phyloP scores from a whole-genome alignment of 2,329 filamentous ascomycete species.

The Lasiodiplodia hormozganensis region DNA sequence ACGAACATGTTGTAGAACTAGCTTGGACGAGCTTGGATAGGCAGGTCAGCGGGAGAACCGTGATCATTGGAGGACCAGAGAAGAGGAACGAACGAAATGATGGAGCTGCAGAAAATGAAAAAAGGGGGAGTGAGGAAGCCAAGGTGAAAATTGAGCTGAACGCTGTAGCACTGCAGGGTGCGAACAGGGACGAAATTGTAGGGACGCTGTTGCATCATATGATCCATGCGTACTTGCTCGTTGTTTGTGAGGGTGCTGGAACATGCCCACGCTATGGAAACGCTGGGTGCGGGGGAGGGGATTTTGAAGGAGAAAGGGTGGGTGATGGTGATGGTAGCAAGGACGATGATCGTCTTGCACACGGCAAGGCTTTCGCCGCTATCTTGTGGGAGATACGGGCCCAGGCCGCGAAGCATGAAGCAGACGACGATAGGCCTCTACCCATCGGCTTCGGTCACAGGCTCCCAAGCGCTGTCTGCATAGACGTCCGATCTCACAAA shows the following conservation, averaged over 20 bases:
- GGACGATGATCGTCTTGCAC: conserved; percentile 38
- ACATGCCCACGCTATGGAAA: conserved; percentile 25
- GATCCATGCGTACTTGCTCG: conserved; percentile 54
- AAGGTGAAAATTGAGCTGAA: conserved; percentile 48
- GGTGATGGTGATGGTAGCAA: conserved; percentile 41
- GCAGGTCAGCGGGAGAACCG: conserved; percentile 45
- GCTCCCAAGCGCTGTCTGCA: conserved; percentile 20
- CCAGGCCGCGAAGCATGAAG: conserved; percentile 35
- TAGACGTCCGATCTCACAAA: not conserved
- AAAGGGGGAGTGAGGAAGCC: not conserved
- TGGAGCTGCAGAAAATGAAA: too few species aligned
- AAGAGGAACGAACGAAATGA: not conserved
- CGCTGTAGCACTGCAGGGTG: conserved; percentile 34
- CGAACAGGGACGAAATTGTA: conserved; percentile 43
- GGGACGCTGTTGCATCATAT: conserved; percentile 53
- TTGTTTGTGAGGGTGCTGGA: conserved; percentile 48
- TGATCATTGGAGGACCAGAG: conserved; percentile 40
- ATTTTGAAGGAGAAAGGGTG: not conserved
- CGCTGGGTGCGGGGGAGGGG: too few species aligned
- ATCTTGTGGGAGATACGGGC: conserved; percentile 48
- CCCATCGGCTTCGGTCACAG: conserved; percentile 43
- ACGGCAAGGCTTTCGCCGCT: conserved; percentile 50
- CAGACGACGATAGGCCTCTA: conserved; percentile 36
- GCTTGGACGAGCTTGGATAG: conserved; percentile 38
- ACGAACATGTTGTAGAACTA: conserved; percentile 46